Evolutionary conservation across 179 eudicot genomes (phyloP).

Genomic region (Actinidia arguta): DNA sequence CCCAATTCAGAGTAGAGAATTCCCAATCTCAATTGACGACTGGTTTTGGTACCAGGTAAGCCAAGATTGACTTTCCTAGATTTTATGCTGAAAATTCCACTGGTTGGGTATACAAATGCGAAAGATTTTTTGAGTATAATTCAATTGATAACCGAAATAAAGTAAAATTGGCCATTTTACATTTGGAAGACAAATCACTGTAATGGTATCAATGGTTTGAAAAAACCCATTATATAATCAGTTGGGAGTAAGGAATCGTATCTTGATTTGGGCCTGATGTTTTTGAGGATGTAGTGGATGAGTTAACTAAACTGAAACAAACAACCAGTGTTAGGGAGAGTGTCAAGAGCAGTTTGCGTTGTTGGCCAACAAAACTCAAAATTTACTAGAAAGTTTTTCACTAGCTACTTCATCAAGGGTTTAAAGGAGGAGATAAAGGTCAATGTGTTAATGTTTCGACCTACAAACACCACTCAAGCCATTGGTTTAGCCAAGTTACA

Average conservation of each 20-base stretch:
- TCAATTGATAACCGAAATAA: not conserved
- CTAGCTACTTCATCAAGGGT: not conserved
- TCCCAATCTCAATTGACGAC: too few relatives aligned
- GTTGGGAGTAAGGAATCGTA: not conserved
- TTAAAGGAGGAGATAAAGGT: too few relatives aligned
- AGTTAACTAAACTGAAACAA: not conserved
- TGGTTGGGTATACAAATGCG: not conserved
- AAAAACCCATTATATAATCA: not conserved
- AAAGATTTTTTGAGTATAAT: not conserved
- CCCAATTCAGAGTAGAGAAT: too few relatives aligned
- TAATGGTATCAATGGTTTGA: not conserved
- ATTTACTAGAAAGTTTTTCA: not conserved
- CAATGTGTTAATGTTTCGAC: too few relatives aligned
- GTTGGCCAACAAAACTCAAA: not conserved
- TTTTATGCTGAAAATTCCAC: not conserved
- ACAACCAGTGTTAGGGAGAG: not conserved
- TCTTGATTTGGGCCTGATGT: not conserved
- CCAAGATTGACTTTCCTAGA: not conserved
- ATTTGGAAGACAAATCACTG: not conserved
- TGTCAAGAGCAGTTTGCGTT: not conserved
- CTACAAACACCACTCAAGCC: too few relatives aligned
- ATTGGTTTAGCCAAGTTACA: too few relatives aligned
- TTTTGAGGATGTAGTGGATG: not conserved
- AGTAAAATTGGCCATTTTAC: not conserved
- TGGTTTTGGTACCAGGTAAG: too few relatives aligned